phyloP scores from a whole-genome alignment of 352 stramenopile genomes.

The Phytophthora cajani region DNA sequence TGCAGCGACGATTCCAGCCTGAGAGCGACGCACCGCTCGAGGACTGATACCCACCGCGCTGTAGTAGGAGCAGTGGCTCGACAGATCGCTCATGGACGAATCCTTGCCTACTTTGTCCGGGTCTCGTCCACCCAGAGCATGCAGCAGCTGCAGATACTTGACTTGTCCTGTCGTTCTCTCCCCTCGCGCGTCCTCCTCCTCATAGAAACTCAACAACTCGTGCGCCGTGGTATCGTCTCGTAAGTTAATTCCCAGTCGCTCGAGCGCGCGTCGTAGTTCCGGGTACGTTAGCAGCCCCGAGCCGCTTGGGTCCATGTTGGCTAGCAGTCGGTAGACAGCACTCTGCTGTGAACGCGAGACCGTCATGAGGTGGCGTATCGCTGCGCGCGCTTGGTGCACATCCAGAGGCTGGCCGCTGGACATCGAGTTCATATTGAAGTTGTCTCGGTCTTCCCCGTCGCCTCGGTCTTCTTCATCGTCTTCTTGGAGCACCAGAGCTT shows the following conservation, averaged over 20 bases:
- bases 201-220: conserved; percentile 55
- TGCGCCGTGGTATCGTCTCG: conserved; percentile 42
- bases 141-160: conserved; percentile 72
- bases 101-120: conserved; percentile 58
- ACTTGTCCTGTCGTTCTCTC: conserved; percentile 48
- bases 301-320: conserved; percentile 61
- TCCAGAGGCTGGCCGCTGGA: conserved; percentile 28
- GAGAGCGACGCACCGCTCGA: conserved; percentile 42
- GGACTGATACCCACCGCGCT: conserved; percentile 72
- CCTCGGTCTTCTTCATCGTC: conserved; percentile 42
- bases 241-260: conserved; percentile 57
- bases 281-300: conserved; percentile 62
- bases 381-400: conserved; percentile 54
- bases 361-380: conserved; percentile 62
- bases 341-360: conserved; percentile 50
- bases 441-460: conserved; percentile 24
- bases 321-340: conserved; percentile 67
- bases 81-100: conserved; percentile 70
- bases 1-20: conserved; percentile 21
- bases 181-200: conserved; percentile 63
- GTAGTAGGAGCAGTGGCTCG: conserved; percentile 85
- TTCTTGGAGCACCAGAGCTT: conserved; percentile 66
- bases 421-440: conserved; percentile 22
- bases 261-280: conserved; percentile 66
- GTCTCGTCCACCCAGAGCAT: conserved; percentile 68